phyloP scores from a whole-genome alignment of 352 stramenopile genomes.

The Thraustotheca clavata region DNA sequence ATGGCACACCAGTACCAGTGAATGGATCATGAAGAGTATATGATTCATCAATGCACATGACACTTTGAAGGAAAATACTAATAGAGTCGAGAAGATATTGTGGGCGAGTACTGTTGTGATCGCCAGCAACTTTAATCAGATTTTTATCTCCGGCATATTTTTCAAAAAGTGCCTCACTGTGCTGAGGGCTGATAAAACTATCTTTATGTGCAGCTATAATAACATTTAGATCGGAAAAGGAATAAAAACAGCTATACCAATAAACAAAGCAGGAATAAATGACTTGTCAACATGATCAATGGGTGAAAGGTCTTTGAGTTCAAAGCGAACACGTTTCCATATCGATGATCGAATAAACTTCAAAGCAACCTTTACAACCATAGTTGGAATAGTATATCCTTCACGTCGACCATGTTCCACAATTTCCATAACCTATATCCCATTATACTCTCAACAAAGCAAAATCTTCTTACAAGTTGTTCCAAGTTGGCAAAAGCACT shows the following conservation, averaged over 20 bases:
- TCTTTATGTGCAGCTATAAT: constrained; percentile 88
- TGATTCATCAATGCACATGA: constrained; percentile 68
- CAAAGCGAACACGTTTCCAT: constrained; percentile 84
- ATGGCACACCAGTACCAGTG: constrained; percentile 23
- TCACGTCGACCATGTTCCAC: constrained; percentile 92
- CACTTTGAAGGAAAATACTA: constrained; percentile 94
- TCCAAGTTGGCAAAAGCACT: constrained; percentile 95
- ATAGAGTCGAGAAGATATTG: constrained; percentile 94
- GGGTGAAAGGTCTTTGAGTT: constrained; percentile 67
- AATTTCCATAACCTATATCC: constrained; percentile 85
- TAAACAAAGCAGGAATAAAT: constrained; percentile 96
- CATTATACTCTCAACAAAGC: not conserved
- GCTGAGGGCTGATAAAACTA: constrained; percentile 90
- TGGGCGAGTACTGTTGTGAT: constrained; percentile 95
- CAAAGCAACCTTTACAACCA: constrained; percentile 89
- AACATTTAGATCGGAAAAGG: not conserved
- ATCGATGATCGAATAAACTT: constrained; percentile 88
- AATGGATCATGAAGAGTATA: constrained; percentile 29
- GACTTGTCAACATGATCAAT: constrained; percentile 87
- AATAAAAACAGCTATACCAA: constrained; percentile 23
- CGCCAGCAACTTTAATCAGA: constrained; percentile 94
- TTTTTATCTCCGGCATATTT: constrained; percentile 97
- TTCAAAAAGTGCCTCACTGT: constrained; percentile 71
- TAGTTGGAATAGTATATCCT: constrained; percentile 86
- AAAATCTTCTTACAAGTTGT: constrained; percentile 46